Evolutionary conservation across 2,329 filamentous ascomycete species (phyloP).

Genomic region (Monilinia vaccinii-corymbosi): DNA sequence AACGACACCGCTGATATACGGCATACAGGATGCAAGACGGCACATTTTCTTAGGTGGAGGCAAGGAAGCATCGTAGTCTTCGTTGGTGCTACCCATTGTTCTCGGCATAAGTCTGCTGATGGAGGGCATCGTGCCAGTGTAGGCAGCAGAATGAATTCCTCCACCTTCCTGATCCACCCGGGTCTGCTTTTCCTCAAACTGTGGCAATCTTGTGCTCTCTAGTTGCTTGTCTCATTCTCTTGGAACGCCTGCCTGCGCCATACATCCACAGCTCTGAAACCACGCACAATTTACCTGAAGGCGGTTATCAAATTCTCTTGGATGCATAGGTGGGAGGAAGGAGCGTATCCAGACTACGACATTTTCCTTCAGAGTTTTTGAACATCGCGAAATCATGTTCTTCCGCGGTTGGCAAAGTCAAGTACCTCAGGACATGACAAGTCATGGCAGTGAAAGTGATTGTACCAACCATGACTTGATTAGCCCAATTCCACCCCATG

Average conservation of each 20-base stretch:
- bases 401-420: neutral
- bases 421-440: neutral
- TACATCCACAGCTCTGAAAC: neutral
- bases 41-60: neutral
- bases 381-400: neutral
- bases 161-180: slow-evolving; percentile 6
- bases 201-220: neutral
- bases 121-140: neutral
- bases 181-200: neutral
- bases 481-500: neutral
- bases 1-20: slow-evolving; percentile 1
- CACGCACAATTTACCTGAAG: neutral
- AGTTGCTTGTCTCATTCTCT: neutral
- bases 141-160: slow-evolving; percentile 1
- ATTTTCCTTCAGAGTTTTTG: neutral
- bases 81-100: neutral
- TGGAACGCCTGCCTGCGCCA: neutral
- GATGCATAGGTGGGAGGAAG: slow-evolving; percentile 1
- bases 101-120: slow-evolving; percentile 8
- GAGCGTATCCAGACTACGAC: neutral
- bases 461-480: neutral
- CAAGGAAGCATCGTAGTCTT: neutral
- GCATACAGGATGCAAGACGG: slow-evolving; percentile 9
- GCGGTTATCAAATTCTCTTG: neutral
- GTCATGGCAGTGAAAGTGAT: neutral